Evolutionary conservation across 164 flowering plant genomes (phyloP), one percentile per base, ranked within the genome.

Genomic region (Piper betle): DNA sequence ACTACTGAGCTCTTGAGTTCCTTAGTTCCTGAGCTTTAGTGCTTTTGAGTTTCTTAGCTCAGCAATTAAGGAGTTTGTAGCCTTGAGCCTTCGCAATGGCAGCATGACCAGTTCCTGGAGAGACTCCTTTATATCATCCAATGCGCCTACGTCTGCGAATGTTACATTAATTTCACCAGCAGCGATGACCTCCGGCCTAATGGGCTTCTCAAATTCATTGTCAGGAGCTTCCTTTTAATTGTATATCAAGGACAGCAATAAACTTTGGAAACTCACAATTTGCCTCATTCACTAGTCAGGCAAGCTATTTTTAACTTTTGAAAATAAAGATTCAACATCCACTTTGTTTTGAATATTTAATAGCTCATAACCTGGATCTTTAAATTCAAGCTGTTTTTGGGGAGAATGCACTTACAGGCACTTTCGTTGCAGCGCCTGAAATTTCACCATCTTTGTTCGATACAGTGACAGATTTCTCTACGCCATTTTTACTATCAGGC

Each of bases 21-120:
- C n/a, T n/a, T n/a, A n/a, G n/a, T n/a, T n/a, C n/a, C n/a, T n/a
- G n/a, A n/a, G n/a, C n/a, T n/a, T n/a, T n/a, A n/a, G n/a, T n/a
- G n/a, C n/a, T n/a, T n/a, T n/a, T n/a, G n/a, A n/a, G n/a, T n/a
- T n/a, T n/a, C n/a, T n/a, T n/a, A n/a, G n/a, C n/a, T n/a, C n/a
- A n/a, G n/a, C n/a, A n/a, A n/a, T n/a, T n/a, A n/a, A n/a, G n/a
- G n/a, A n/a, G n/a, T n/a, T n/a, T n/a, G n/a, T n/a, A n/a, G n/a
- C n/a, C n/a, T n/a, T n/a, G n/a, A n/a, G n/a, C 48, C 98, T 78
- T 53, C 94, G 78, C 39, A 93, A 92, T 59, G 98, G 98, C 18
- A 93, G 90, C 97, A 93, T 87, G 53, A 93, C 96, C 41, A 93
- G 73, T 59, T 93, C 98, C 71, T 93, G 98, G 59, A 93, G 94